Evolutionary conservation across 2,329 filamentous ascomycete species (phyloP).

Genomic region (Hypoxylon sp.): DNA sequence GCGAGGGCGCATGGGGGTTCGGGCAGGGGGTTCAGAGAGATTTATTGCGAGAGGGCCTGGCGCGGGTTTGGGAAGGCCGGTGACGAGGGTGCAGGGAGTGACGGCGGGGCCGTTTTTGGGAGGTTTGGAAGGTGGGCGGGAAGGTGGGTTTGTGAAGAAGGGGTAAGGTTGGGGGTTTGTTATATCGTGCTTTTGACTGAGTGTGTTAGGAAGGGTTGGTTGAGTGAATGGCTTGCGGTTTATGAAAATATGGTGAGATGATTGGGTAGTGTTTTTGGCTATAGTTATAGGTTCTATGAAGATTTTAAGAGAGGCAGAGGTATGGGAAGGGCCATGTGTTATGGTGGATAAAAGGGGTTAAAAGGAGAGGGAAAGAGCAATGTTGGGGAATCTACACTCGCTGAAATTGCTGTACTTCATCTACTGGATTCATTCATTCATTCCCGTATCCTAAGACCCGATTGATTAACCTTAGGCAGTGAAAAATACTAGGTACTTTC

Average conservation of each 20-base stretch:
- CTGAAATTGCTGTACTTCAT: background rate
- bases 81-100: background rate
- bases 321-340: background rate
- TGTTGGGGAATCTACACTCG: background rate
- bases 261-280: too few relatives aligned
- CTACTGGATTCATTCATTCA: background rate
- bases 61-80: background rate
- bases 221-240: background rate
- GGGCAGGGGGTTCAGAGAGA: background rate
- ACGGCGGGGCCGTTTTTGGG: background rate
- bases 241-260: background rate
- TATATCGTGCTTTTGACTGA: background rate
- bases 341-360: background rate
- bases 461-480: background rate
- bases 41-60: background rate
- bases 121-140: background rate
- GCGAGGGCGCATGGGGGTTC: background rate
- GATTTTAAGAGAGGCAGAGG: background rate
- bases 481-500: background rate
- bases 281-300: background rate
- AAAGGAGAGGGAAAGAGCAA: background rate
- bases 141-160: background rate
- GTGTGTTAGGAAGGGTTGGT: background rate
- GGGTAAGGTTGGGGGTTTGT: background rate
- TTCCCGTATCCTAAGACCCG: background rate